A percentile compares a stretch with the other conserved stretches of the same genome.
phyloP scores from a whole-genome alignment of 2,329 filamentous ascomycete species.

The Chaetoscypha palmicola region DNA sequence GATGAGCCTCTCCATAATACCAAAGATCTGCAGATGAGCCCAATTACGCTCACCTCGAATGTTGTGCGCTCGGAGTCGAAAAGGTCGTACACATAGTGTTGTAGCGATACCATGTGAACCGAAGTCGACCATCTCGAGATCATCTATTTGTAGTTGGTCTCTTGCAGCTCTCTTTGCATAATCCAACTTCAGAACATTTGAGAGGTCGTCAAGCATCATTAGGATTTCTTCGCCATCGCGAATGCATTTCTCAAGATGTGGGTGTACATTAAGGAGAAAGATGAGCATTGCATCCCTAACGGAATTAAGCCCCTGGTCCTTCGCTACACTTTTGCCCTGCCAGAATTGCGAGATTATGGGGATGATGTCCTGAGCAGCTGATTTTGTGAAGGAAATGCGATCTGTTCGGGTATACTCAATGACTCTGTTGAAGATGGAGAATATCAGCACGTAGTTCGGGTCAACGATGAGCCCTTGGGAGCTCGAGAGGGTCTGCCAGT shows the following conservation, averaged over 20 bases:
- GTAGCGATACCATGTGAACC: slow-evolving; percentile 18
- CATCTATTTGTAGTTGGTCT: slow-evolving; percentile 69
- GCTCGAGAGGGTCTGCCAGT: slow-evolving; percentile 58
- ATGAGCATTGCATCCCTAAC: slow-evolving; percentile 74
- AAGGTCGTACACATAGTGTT: slow-evolving; percentile 43
- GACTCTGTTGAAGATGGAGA: slow-evolving; percentile 68
- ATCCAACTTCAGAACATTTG: slow-evolving; percentile 67
- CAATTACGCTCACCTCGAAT: slow-evolving; percentile 51
- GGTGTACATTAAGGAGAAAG: slow-evolving; percentile 58
- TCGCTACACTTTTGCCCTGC: slow-evolving; percentile 59
- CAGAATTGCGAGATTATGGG: slow-evolving; percentile 71
- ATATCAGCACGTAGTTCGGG: slow-evolving; percentile 62
- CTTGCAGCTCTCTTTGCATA: slow-evolving; percentile 66
- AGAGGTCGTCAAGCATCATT: slow-evolving; percentile 53
- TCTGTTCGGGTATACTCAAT: slow-evolving; percentile 62
- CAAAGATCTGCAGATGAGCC: slow-evolving; percentile 52
- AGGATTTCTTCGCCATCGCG: slow-evolving; percentile 32
- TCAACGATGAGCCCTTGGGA: slow-evolving; percentile 51
- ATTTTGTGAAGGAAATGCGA: slow-evolving; percentile 54
- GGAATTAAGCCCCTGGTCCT: slow-evolving; percentile 47
- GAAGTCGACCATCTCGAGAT: slow-evolving; percentile 47
- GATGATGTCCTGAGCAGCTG: slow-evolving; percentile 51
- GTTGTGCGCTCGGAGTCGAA: slow-evolving; percentile 48
- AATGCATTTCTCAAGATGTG: slow-evolving; percentile 54
- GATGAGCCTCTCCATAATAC: slow-evolving; percentile 43